These are phyloP conservation scores for Eustoma russellianum DNA, from an alignment of 257 asterid genomes.

Conservation along the genomic window DNA sequence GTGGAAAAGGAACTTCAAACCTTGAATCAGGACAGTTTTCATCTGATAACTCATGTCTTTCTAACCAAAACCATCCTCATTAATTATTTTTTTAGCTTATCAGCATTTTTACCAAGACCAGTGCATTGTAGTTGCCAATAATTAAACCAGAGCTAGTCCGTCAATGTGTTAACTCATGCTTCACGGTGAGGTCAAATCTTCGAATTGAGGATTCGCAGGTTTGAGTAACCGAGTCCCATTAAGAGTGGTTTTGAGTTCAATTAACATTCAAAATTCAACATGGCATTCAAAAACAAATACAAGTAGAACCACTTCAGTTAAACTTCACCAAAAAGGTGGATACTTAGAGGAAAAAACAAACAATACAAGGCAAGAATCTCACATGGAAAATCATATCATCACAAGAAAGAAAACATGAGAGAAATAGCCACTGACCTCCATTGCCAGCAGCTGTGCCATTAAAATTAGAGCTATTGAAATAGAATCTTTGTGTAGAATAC, in stretches of 20 bases:
- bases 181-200: too few relatives aligned
- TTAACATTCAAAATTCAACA: neutral
- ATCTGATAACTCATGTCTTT: too few relatives aligned
- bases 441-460: conserved; percentile 17
- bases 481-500: conserved; percentile 49
- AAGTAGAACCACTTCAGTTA: too few relatives aligned
- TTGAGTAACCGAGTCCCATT: neutral
- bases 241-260: neutral
- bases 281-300: neutral
- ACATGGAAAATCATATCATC: too few relatives aligned
- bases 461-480: conserved; percentile 27
- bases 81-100: neutral
- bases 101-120: neutral
- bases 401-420: neutral
- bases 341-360: too few relatives aligned
- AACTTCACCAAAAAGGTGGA: too few relatives aligned
- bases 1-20: too few relatives aligned
- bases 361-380: too few relatives aligned
- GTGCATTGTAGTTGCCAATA: neutral
- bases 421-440: conserved; percentile 27
- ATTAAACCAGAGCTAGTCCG: too few relatives aligned
- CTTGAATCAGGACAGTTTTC: too few relatives aligned
- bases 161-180: neutral
- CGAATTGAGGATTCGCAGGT: too few relatives aligned
- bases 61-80: too few relatives aligned